Evolutionary conservation across 2,329 filamentous ascomycete genomes (phyloP).

Genomic region (Exophiala xenobiotica): DNA sequence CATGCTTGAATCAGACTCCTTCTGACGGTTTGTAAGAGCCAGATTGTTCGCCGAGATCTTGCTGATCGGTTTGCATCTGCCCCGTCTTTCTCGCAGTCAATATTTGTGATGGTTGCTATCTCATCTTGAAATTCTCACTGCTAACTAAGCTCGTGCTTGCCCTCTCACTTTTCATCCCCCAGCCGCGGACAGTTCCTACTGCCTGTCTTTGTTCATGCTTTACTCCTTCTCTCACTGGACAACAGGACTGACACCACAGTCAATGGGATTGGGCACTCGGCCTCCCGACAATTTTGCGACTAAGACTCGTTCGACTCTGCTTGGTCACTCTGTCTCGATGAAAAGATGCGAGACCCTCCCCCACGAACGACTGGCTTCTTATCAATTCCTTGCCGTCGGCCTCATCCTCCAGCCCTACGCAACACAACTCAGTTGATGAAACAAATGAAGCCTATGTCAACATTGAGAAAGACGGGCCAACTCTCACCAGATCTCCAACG

Average conservation of each 20-base stretch:
- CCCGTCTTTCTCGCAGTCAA: background rate
- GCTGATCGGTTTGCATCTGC: background rate
- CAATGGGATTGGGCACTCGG: background rate
- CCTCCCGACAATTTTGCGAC: too few relatives aligned
- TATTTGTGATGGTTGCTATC: background rate
- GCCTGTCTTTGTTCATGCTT: background rate
- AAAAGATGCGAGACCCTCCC: background rate
- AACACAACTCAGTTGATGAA: constrained; percentile 7
- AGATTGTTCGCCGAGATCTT: background rate
- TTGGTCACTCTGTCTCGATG: too few relatives aligned
- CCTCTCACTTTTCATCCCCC: background rate
- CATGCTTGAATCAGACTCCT: too few relatives aligned
- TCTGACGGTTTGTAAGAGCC: background rate
- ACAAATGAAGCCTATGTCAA: constrained; percentile 10
- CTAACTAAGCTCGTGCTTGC: too few relatives aligned
- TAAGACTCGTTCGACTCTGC: too few relatives aligned
- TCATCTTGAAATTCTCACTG: too few relatives aligned
- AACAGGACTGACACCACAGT: background rate
- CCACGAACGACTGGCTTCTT: background rate
- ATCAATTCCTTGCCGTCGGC: background rate
- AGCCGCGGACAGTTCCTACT: background rate
- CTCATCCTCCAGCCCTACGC: background rate
- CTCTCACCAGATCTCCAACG: constrained; percentile 3
- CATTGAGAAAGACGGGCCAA: constrained; percentile 10
- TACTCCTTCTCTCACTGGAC: background rate